Conservation (phyloP, 2,329 filamentous ascomycete genomes). For the Botrytis galanthina region DNA sequence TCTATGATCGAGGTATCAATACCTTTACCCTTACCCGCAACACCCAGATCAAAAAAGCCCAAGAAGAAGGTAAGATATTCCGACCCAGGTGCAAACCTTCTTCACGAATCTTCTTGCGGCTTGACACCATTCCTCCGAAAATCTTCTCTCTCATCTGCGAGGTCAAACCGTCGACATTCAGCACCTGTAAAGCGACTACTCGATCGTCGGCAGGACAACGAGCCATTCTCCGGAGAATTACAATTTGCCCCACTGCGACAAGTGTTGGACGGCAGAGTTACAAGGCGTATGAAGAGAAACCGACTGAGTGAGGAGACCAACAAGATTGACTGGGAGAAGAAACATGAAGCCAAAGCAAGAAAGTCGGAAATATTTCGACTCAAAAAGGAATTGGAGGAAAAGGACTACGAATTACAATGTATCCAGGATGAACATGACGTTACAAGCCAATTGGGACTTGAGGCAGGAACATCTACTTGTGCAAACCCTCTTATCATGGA, state of each 20-base stretch:
- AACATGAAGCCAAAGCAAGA: conserved; percentile 41
- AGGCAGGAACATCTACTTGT: conserved; percentile 26
- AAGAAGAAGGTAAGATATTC: conserved; percentile 59
- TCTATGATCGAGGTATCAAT: conserved; percentile 34
- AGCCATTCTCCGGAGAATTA: conserved; percentile 42
- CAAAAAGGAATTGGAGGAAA: conserved; percentile 44
- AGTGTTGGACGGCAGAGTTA: conserved; percentile 55
- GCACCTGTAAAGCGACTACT: conserved; percentile 39
- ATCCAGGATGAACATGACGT: conserved; percentile 36
- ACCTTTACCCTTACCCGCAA: conserved; percentile 34
- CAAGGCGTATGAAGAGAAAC: conserved; percentile 55
- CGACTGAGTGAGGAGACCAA: conserved; percentile 59
- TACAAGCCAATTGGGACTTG: conserved; percentile 34
- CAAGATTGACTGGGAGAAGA: conserved; percentile 49
- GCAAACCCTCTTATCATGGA: conserved; percentile 24
- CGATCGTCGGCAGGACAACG: conserved; percentile 30
- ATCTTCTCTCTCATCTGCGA: conserved; percentile 45
- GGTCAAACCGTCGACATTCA: conserved; percentile 48
- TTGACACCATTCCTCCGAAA: conserved; percentile 58
- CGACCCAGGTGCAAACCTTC: conserved; percentile 49
- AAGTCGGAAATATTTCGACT: conserved; percentile 51
- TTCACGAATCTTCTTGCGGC: conserved; percentile 45
- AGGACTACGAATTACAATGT: conserved; percentile 36
- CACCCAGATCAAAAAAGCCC: conserved; percentile 30
- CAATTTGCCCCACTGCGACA: conserved; percentile 53